Percentiles rank a stretch among this genome's conserved stretches.
These are phyloP conservation scores for Nothomitra cinnamomea DNA, from an alignment of 2,329 filamentous ascomycete genomes.

Conservation along the genomic window DNA sequence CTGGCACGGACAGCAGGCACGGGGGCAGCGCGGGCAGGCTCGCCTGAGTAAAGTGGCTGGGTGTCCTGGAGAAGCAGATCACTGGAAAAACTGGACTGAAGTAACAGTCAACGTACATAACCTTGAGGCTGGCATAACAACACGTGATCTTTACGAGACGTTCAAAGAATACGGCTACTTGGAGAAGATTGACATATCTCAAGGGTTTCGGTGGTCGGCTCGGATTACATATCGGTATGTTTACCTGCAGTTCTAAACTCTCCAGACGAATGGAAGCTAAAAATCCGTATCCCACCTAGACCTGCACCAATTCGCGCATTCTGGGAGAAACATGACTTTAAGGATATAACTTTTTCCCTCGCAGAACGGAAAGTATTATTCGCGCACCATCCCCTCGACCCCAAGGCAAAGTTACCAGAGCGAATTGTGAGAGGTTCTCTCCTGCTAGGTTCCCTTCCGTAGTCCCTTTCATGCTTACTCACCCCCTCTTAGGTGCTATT, in stretches of 20 bases:
- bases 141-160: conserved; percentile 29
- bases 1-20: neutral
- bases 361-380: conserved; percentile 13
- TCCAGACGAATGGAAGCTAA: conserved; percentile 17
- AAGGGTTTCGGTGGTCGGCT: conserved; percentile 25
- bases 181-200: conserved; percentile 36
- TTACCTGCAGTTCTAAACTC: conserved; percentile 8
- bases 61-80: neutral
- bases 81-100: conserved; percentile 25
- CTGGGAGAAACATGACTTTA: neutral
- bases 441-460: neutral
- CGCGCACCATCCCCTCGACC: conserved; percentile 21
- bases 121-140: conserved; percentile 21
- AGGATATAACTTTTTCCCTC: conserved; percentile 13
- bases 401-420: conserved; percentile 19
- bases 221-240: conserved; percentile 36
- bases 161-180: conserved; percentile 38
- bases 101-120: conserved; percentile 20
- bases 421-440: conserved; percentile 18
- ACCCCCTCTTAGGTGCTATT: conserved; percentile 22
- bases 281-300: neutral
- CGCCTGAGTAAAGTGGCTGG: no score
- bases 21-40: no score
- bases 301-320: conserved; percentile 5
- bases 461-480: neutral